phyloP scores from a whole-genome alignment of 495 filamentous ascomycete species.

The Aspergillus avenaceus region DNA sequence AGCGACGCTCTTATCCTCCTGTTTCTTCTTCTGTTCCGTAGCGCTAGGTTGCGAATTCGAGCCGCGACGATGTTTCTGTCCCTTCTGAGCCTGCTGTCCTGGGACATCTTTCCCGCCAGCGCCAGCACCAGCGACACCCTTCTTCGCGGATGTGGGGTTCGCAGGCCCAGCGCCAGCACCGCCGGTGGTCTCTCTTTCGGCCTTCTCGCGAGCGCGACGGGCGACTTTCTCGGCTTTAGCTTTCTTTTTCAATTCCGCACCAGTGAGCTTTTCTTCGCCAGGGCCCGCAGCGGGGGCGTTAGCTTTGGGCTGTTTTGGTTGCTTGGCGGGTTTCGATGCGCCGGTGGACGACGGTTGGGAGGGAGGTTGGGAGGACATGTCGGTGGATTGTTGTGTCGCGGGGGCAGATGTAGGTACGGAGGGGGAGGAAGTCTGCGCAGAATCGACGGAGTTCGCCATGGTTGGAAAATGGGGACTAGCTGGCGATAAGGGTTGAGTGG shows the following conservation, averaged over 20 bases:
- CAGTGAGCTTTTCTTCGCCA: conserved; percentile 49
- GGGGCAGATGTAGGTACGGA: conserved; percentile 11
- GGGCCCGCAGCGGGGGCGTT: conserved; percentile 21
- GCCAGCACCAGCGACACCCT: conserved; percentile 29
- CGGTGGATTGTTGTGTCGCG: conserved; percentile 14
- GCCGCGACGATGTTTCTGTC: conserved; percentile 34
- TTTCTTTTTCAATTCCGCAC: conserved; percentile 69
- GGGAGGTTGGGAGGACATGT: conserved; percentile 14
- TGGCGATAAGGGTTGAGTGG: conserved; percentile 16
- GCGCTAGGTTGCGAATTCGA: conserved; percentile 37
- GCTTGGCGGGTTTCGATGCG: conserved; percentile 25
- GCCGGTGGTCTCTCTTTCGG: conserved; percentile 31
- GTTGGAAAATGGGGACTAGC: conserved; percentile 13
- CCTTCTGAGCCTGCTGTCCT: conserved; percentile 24
- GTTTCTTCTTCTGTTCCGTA: conserved; percentile 39
- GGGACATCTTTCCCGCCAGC: conserved; percentile 28
- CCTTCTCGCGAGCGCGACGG: conserved; percentile 61
- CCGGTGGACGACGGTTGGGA: conserved; percentile 20
- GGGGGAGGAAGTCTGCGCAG: conserved; percentile 16
- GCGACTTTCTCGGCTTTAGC: conserved; percentile 77
- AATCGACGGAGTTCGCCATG: conserved; percentile 27
- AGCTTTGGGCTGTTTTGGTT: conserved; percentile 28
- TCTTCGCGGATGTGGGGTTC: conserved; percentile 30
- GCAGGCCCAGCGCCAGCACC: conserved; percentile 15
- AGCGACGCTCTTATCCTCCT: conserved; percentile 68